Percentiles rank a stretch among this genome's conserved stretches.
Conservation (phyloP, 2,329 filamentous ascomycete genomes). For the Moelleriella libera region DNA sequence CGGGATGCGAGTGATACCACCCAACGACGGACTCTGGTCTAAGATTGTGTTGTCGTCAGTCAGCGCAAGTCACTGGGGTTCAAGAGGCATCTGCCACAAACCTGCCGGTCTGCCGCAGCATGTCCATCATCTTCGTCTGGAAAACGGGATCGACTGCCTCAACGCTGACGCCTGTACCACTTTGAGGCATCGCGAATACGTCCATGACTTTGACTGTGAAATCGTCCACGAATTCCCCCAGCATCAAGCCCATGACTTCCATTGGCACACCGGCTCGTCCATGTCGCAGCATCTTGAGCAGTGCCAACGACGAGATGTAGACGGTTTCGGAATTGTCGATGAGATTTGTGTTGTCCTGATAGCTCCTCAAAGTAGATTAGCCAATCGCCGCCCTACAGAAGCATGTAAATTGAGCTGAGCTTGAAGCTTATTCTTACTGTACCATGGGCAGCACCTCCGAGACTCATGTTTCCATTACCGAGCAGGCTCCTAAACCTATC, state of each 20-base stretch:
- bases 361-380: background rate
- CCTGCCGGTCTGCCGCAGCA: conserved; percentile 94
- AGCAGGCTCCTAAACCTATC: conserved; percentile 87
- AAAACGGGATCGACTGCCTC: conserved; percentile 98
- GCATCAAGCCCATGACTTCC: conserved; percentile 99
- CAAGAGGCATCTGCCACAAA: conserved; percentile 24
- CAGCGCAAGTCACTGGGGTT: conserved; percentile 5
- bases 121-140: conserved; percentile 99
- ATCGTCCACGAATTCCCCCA: conserved; percentile 97
- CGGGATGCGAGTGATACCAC: conserved; percentile 99
- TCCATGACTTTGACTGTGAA: conserved; percentile 97
- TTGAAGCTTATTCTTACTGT: conserved; percentile 18
- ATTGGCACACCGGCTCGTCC: conserved; percentile 95
- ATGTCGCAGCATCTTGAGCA: conserved; percentile 97
- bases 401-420: background rate
- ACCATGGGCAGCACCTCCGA: conserved; percentile 32
- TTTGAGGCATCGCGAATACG: conserved; percentile 98
- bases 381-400: too few species aligned
- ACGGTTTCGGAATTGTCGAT: conserved; percentile 99
- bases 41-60: background rate
- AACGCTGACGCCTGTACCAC: conserved; percentile 93
- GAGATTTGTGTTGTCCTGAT: conserved; percentile 72
- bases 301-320: conserved; percentile 92
- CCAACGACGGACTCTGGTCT: conserved; percentile 95
- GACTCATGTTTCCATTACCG: conserved; percentile 55